Evolutionary conservation across 306 rosid genomes (phyloP), one percentile per base, ranked within the genome.

Genomic region (Begonia fuchsioides): DNA sequence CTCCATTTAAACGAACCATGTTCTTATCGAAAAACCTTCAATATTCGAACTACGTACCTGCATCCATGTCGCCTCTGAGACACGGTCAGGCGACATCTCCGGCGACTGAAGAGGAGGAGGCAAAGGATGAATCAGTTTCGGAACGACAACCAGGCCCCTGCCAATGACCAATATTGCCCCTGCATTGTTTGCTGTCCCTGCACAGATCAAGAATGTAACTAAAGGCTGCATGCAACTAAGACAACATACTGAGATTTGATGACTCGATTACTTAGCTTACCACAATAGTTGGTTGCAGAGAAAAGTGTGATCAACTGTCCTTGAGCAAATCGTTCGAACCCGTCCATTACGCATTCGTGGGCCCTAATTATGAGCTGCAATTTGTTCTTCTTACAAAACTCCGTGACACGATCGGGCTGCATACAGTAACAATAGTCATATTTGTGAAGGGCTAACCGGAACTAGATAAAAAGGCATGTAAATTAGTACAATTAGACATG

Each of bases 331-430:
- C 96, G 76, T 70, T 92, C 98, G 68, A 92, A 92, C 43, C 98
- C 98, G 55, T 92, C 98, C 98, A 92, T 92, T 50, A 92, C 98
- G 66, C 98, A 92, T 72, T 92, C 98, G 52, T 92, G 98, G 60
- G 98, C 98, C 65, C 98, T 82, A 67, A 92, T 69, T 57, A 92
- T 92, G 47, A 92, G 93, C 77, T 92, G 98, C 58, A 92, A 62
- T 69, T 85, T 92, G 67, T 92, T 92, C 68, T 64, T 92, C 96
- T 85, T 92, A 50, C 98, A 92, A 65, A 92, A 92, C 12, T 92
- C 98, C 1, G 83, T 69, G 39, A 92, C 98, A 10, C 98, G 98
- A 47, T 92, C 98, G 43, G 98, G 98, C 98, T 92, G 88, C 79
- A 73, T 46, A 55, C 45, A 41, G 45, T 41, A 41, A 41, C 6